Percentiles rank a stretch among this genome's conserved stretches.
Evolutionary conservation across 352 stramenopile genomes (phyloP).

Genomic region (Phytophthora parvispora): DNA sequence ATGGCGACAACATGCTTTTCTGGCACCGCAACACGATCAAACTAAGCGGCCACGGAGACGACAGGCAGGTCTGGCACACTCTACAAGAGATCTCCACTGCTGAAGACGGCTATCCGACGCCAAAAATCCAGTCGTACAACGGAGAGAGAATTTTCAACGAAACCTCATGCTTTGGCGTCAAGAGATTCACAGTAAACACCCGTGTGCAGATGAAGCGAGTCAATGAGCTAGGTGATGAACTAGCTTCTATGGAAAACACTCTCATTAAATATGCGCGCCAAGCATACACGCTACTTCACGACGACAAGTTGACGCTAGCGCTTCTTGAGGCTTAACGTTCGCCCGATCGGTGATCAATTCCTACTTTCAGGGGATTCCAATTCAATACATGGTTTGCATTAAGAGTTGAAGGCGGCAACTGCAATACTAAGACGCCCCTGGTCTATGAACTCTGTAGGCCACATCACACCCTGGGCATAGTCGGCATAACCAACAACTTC

Average conservation of each 20-base stretch:
- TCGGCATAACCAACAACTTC: too few relatives aligned
- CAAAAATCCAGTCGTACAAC: constrained; percentile 67
- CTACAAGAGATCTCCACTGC: constrained; percentile 56
- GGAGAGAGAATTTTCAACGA: constrained; percentile 71
- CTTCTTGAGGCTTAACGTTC: neutral
- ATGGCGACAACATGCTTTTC: constrained; percentile 50
- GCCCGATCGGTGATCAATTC: too few relatives aligned
- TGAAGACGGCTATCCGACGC: constrained; percentile 25
- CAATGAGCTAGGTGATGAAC: constrained; percentile 14
- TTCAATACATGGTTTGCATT: too few relatives aligned
- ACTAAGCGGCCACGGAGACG: constrained; percentile 46
- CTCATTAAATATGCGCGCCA: constrained; percentile 50
- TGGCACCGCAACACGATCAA: constrained; percentile 73
- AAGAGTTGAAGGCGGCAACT: too few relatives aligned
- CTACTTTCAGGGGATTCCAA: too few relatives aligned
- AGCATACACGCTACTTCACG: constrained; percentile 41
- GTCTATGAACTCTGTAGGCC: too few relatives aligned
- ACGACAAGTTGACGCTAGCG: neutral
- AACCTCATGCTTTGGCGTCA: constrained; percentile 76
- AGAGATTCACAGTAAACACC: constrained; percentile 46
- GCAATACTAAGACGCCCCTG: too few relatives aligned
- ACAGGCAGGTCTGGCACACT: constrained; percentile 51
- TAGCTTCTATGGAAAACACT: constrained; percentile 24
- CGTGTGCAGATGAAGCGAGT: constrained; percentile 37
- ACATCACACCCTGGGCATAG: too few relatives aligned